Conservation (phyloP, 108 stramenopile species). For the Cyclotella cryptica region DNA sequence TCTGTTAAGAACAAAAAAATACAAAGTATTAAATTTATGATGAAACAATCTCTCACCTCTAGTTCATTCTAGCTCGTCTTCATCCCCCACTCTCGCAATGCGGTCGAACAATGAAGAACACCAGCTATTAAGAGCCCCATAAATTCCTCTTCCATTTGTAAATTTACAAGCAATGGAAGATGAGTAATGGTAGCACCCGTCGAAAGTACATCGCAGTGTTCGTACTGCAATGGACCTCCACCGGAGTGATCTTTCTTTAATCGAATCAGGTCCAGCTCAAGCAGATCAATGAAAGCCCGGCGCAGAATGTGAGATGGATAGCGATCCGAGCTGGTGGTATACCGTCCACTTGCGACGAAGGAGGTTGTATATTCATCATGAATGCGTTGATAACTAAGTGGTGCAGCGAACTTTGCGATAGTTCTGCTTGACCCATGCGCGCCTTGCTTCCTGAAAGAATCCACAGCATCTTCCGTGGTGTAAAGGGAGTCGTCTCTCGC, state of each 20-base stretch:
- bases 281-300: constrained; percentile 64
- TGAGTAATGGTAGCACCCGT: constrained; percentile 51
- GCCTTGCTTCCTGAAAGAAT: constrained; percentile 18
- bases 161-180: constrained; percentile 72
- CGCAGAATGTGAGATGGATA: constrained; percentile 44
- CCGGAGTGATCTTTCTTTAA: constrained; percentile 74
- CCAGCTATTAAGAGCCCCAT: constrained; percentile 59
- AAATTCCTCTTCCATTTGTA: constrained; percentile 76
- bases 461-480: constrained; percentile 53
- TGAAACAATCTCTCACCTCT: neutral
- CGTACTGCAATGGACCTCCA: constrained; percentile 76
- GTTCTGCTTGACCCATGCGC: neutral
- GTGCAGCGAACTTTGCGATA: constrained; percentile 24
- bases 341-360: constrained; percentile 43
- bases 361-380: constrained; percentile 75
- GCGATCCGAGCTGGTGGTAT: constrained; percentile 45
- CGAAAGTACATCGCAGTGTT: constrained; percentile 36
- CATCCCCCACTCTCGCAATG: constrained; percentile 82
- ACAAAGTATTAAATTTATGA: neutral
- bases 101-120: constrained; percentile 73
- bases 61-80: constrained; percentile 43
- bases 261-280: constrained; percentile 71
- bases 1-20: neutral
- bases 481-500: constrained; percentile 58
- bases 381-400: constrained; percentile 83